Evolutionary conservation across 2,329 filamentous ascomycete species (phyloP), one percentile per base, ranked within the genome.

Genomic region (Trichoderma endophyticum): DNA sequence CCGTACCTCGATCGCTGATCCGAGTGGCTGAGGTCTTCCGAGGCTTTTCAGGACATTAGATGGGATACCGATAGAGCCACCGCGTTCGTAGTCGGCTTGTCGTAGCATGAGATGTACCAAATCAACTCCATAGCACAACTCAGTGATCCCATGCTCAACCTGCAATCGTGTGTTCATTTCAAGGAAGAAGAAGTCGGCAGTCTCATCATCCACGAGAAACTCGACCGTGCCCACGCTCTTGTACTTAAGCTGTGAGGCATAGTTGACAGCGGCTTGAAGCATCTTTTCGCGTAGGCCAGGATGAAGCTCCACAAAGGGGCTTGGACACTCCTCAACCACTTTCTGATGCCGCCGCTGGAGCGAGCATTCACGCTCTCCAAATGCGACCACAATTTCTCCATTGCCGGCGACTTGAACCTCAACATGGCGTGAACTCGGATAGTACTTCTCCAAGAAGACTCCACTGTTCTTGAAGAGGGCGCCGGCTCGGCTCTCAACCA

Each of bases 401-500:
- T 54, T 54, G 11, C 48, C 48, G 11, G 48, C 48, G 21, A 54
- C 48, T 54, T 54, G 48, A 1, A 54, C 48, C 2, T 54, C 48
- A 14, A 54, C 21, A 24, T 54, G 48, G 21, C 48, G 48, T 54
- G 48, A 54, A 54, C 21, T 54, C 3, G 48, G 48, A 24, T 24
- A 54, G 21, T 54, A 85, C 5, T 82, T 79, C 72, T 86, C 84
- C 1, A 86, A 71, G 28, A 86, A 82, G 3, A 82, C 79, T 5
- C 81, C 80, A 0, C 78, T 77, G 2, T 82, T 81, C 4, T 83
- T 81, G 73, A 86, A 86, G 12, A 82, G 82, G 6, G 80, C 78
- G n/a, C 80, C 75, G 0, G 81, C 83, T 18, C 57, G 57, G 28
- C 57, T 60, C 28, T 60, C 57, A 24, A 54, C 48, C 48, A 54